A percentile compares a stretch with the other conserved stretches of the same genome.
Evolutionary conservation across 495 filamentous ascomycete species (phyloP).

Genomic region (Polyplosphaeria fusca): DNA sequence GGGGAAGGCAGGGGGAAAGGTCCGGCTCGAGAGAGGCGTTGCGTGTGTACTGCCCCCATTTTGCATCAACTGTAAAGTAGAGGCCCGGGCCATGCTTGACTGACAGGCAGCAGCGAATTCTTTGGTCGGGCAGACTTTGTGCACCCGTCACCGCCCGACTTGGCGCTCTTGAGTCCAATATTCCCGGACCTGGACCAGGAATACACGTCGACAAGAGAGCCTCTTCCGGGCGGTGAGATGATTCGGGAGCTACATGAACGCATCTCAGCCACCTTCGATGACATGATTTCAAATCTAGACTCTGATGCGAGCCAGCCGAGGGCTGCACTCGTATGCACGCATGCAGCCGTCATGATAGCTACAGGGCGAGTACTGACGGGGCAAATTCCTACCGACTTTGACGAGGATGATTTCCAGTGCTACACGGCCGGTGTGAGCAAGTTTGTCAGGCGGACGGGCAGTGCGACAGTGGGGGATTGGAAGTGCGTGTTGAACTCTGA

Average conservation of each 20-base stretch:
- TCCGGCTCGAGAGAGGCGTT: constrained; percentile 71
- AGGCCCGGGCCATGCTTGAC: no score
- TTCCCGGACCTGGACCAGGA: constrained; percentile 58
- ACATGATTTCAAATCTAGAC: constrained; percentile 71
- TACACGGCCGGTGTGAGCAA: constrained; percentile 78
- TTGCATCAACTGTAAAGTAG: not conserved
- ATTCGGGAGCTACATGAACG: constrained; percentile 77
- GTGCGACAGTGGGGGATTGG: constrained; percentile 77
- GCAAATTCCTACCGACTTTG: constrained; percentile 62
- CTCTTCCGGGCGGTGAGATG: constrained; percentile 69
- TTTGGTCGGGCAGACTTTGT: constrained; percentile 76
- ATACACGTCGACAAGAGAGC: constrained; percentile 60
- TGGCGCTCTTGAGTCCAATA: constrained; percentile 54
- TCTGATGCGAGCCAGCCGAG: constrained; percentile 50
- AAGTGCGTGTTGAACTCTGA: constrained; percentile 74
- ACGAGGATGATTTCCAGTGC: constrained; percentile 75
- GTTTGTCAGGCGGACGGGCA: constrained; percentile 48
- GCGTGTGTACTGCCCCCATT: constrained; percentile 50
- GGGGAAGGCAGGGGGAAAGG: constrained; percentile 37
- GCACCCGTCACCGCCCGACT: constrained; percentile 72
- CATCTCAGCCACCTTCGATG: constrained; percentile 63
- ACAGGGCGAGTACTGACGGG: constrained; percentile 79
- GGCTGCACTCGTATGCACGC: constrained; percentile 77
- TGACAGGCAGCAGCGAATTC: constrained; percentile 65
- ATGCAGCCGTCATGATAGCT: constrained; percentile 84